Evolutionary conservation across 2,329 filamentous ascomycete genomes (phyloP), one percentile per base, ranked within the genome.

Genomic region (Ophiostoma pallidulum): DNA sequence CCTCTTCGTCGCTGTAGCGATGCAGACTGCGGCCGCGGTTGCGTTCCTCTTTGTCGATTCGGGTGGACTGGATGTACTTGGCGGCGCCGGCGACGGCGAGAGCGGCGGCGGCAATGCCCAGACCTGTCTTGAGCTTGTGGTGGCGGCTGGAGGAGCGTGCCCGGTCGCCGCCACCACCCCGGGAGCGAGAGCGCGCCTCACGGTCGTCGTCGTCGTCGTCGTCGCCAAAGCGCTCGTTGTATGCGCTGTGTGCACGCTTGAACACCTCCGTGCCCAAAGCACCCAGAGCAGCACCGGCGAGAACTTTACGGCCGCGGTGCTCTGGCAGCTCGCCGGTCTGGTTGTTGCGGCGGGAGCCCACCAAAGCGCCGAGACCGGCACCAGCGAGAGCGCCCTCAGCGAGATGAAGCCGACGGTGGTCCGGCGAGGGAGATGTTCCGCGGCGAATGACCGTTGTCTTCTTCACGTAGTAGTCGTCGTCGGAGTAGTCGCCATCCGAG

Each of bases 381-480:
- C 78, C 79, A 24, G 79, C 79, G 14, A 82, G 66, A 9, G 78
- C 79, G n/a, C 79, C 79, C 57, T 80, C 78, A 19, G 78, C 78
- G 5, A 83, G 61, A 54, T 80, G 74, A 59, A 71, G 79, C 54
- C 75, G 75, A 53, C 77, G 71, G 42, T 70, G 4, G 68, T 63
- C 53, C 72, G 50, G 48, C 3, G 56, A 73, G 12, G 65, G 64
- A 52, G 74, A 77, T 37, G 71, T 67, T 16, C 75, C 73, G 18
- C 72, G 70, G 16, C 67, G 72, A 29, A 75, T 64, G 36, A 49
- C 26, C 1, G 74, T 59, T 41, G 51, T 78, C 67, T 69, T 56
- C 61, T 66, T 61, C 35, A 58, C 65, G 48, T 68, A 65, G 51
- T 72, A 69, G 33, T 68, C 66, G 22, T 66, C 65, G 31, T 68